Base-by-base conservation (phyloP, 1,284 basidiomycete species). In the Athelia psychrophila region DNA sequence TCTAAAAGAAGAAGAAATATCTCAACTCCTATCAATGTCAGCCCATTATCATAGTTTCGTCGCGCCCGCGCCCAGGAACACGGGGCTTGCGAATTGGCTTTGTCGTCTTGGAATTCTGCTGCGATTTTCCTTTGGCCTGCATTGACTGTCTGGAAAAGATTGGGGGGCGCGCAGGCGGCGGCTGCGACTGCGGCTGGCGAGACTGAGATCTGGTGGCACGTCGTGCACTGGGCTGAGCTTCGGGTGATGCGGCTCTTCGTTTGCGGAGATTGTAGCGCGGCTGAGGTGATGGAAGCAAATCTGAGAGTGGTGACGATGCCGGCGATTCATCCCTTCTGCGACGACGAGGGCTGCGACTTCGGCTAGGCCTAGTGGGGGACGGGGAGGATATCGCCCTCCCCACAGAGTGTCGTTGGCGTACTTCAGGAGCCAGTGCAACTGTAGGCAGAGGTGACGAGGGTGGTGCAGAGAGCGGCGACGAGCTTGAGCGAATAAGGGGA, bases 151-250 rank as follows among this genome's bases (percentile, higher is more conserved):
- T 42, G n/a, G 38, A 42, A 16, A 42, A 42, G 9, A 18, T n/a
- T 8, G 20, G 38, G 16, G 38, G 38, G 5, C 38, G 6, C 9
- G 38, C 16, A 18, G 38, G n/a, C 20, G 38, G 20, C 8, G 38
- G 73, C 12, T 77, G 70, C 8, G 38, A 73, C 12, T 77, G 70
- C 22, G 73, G 63, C 22, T 88, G 77, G 51, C 87, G 81, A 22
- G 77, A 75, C 16, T 22, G 38, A 6, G 20, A 42, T 6, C 38
- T 5, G n/a, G 48, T 23, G 22, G 27, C 23, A 25, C 22, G 51
- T 42, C 33, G 40, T 56, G 49, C 47, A 52, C 52, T 51, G 40
- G 53, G 19, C 40, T 50, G 40, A 56, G 61, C 32, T 51, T 59
- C 27, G 51, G 56, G 44, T 52, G 58, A 46, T 51, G 54, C 27